Percentiles rank a stretch among this genome's conserved stretches.
phyloP scores from a whole-genome alignment of 2,329 filamentous ascomycete species.

The Paecilomyces dactylethromorphus region DNA sequence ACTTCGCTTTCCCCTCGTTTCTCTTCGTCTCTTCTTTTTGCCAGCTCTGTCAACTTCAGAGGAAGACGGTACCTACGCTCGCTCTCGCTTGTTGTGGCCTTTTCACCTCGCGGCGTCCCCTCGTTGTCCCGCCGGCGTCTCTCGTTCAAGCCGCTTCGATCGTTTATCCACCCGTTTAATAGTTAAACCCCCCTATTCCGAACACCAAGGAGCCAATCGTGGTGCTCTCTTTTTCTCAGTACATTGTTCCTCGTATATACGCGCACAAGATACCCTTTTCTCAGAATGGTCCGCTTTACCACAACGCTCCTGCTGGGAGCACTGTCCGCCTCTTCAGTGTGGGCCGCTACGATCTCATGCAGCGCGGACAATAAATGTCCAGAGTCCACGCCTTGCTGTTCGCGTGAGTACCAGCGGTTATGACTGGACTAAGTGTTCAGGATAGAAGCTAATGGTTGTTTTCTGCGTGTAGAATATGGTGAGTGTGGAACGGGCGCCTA shows the following conservation, averaged over 20 bases:
- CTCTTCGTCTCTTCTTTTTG: neutral
- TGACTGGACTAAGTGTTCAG: too few species aligned
- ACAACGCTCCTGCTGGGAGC: slow-evolving; percentile 26
- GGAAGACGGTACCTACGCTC: neutral
- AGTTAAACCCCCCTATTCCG: neutral
- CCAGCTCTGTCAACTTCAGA: neutral
- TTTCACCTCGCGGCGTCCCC: neutral
- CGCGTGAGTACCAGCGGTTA: slow-evolving; percentile 60
- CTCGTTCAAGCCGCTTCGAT: neutral
- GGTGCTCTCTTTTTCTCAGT: neutral
- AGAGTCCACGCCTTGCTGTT: slow-evolving; percentile 67
- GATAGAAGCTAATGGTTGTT: neutral
- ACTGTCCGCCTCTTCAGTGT: slow-evolving; percentile 24
- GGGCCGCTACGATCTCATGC: slow-evolving; percentile 26
- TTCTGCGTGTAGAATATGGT: slow-evolving; percentile 63
- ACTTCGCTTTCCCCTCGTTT: neutral
- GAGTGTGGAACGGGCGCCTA: slow-evolving; percentile 90
- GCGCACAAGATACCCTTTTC: slow-evolving; percentile 2
- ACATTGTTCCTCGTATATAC: neutral
- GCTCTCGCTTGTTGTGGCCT: neutral
- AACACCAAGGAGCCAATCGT: neutral
- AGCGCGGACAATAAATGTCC: slow-evolving; percentile 57
- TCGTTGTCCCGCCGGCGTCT: neutral
- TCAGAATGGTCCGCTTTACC: slow-evolving; percentile 30
- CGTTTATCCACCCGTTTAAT: neutral